Percentiles rank a stretch among this genome's conserved stretches.
Evolutionary conservation across 257 asterid genomes (phyloP).

Genomic region (Catharanthus roseus): DNA sequence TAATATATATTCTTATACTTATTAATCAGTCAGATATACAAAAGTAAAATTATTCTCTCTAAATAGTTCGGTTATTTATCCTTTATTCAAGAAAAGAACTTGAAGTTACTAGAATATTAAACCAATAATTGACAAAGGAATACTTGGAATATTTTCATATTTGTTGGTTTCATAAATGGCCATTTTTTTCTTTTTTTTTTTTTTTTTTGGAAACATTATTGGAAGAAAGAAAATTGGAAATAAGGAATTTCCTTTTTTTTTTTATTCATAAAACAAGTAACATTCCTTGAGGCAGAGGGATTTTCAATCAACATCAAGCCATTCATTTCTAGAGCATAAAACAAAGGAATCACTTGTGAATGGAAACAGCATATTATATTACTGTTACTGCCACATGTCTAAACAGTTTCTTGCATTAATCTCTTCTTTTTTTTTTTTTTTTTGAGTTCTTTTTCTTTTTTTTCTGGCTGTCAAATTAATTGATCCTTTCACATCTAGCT

Average conservation of each 20-base stretch:
- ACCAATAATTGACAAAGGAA: neutral
- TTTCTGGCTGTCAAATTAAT: slow-evolving; percentile 12
- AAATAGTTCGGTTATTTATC: neutral
- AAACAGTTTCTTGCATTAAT: slow-evolving; percentile 15
- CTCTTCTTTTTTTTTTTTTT: slow-evolving; percentile 8
- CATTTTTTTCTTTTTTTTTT: neutral
- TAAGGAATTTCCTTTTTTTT: neutral
- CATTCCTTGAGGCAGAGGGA: neutral
- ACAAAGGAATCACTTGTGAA: neutral
- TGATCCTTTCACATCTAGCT: slow-evolving; percentile 12
- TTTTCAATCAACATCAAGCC: slow-evolving; percentile 8
- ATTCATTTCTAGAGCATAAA: slow-evolving; percentile 10
- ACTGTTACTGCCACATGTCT: neutral
- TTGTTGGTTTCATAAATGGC: neutral
- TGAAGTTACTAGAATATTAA: neutral
- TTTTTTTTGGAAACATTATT: neutral
- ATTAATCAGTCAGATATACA: neutral
- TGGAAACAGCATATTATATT: neutral
- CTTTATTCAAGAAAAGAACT: neutral
- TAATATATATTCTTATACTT: neutral
- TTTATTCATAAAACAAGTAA: neutral
- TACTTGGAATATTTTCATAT: neutral
- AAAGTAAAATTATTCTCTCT: neutral
- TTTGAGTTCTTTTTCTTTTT: neutral
- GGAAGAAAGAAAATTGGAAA: neutral